Percentiles rank a stretch among this genome's conserved stretches.
These are phyloP conservation scores for Darksidea phi DNA, from an alignment of 495 filamentous ascomycete species.

Conservation along the genomic window DNA sequence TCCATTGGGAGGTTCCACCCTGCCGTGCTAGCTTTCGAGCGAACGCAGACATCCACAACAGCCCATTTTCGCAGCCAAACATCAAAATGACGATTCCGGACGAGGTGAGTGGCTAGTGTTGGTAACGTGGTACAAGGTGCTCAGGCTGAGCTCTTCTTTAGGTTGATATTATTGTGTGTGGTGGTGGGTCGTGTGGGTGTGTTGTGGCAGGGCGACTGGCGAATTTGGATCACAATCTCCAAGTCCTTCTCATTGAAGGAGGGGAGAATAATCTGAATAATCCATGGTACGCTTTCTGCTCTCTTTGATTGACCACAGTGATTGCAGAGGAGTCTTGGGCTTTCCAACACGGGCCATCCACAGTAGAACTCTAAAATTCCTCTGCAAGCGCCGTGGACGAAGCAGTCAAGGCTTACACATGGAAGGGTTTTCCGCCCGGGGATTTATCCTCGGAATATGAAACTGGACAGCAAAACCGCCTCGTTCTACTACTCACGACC, in stretches of 20 bases:
- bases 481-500: slow-evolving; percentile 78
- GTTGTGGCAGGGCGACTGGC: slow-evolving; percentile 77
- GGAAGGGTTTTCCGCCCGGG: slow-evolving; percentile 65
- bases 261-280: slow-evolving; percentile 81
- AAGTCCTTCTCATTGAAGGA: slow-evolving; percentile 74
- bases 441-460: slow-evolving; percentile 79
- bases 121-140: slow-evolving; percentile 36
- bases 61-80: slow-evolving; percentile 7
- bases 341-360: too few relatives aligned
- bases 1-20: slow-evolving; percentile 4
- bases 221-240: slow-evolving; percentile 77
- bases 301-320: too few relatives aligned
- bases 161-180: slow-evolving; percentile 82
- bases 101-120: slow-evolving; percentile 8
- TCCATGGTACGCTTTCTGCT: slow-evolving; percentile 54
- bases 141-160: slow-evolving; percentile 44
- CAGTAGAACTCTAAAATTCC: too few relatives aligned
- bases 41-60: not conserved
- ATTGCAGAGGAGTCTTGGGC: too few relatives aligned
- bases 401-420: not conserved
- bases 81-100: slow-evolving; percentile 36
- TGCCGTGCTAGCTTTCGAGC: slow-evolving; percentile 23
- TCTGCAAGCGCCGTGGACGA: too few relatives aligned
- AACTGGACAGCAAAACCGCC: slow-evolving; percentile 81
- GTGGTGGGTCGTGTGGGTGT: slow-evolving; percentile 54